Percentiles rank a stretch among this genome's conserved stretches.
These are phyloP conservation scores for Haplographium delicatum DNA, from an alignment of 495 filamentous ascomycete species.

Conservation along the genomic window DNA sequence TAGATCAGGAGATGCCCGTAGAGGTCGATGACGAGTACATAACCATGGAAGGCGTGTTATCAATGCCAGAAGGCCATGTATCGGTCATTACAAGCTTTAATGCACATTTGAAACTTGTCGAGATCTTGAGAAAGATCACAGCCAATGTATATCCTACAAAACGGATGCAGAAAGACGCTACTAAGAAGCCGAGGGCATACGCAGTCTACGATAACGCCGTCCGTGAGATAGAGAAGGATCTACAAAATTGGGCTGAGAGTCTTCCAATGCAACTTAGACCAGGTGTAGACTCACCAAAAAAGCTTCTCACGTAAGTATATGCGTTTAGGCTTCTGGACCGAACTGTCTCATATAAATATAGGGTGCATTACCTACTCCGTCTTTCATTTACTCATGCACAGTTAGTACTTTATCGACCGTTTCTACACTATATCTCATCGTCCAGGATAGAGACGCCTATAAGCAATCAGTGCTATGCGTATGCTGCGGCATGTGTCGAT, in stretches of 20 bases:
- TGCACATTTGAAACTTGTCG: slow-evolving; percentile 58
- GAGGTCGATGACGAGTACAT: slow-evolving; percentile 69
- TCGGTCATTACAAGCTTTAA: slow-evolving; percentile 60
- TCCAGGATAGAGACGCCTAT: slow-evolving; percentile 33
- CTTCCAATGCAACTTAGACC: slow-evolving; percentile 59
- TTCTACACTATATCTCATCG: slow-evolving; percentile 67
- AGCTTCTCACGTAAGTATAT: slow-evolving; percentile 51
- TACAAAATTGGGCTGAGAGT: slow-evolving; percentile 62
- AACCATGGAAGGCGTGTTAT: slow-evolving; percentile 52
- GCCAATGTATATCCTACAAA: slow-evolving; percentile 71
- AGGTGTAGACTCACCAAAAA: slow-evolving; percentile 53
- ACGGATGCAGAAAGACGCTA: slow-evolving; percentile 42
- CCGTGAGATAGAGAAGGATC: slow-evolving; percentile 65
- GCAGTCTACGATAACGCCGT: slow-evolving; percentile 66
- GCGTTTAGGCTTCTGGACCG: neutral
- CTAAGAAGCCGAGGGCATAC: slow-evolving; percentile 37
- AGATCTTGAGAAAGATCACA: slow-evolving; percentile 63
- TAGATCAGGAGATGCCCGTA: slow-evolving; percentile 66
- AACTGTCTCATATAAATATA: slow-evolving; percentile 31
- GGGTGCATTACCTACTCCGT: slow-evolving; percentile 63
- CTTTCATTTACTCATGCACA: slow-evolving; percentile 69
- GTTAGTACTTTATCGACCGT: slow-evolving; percentile 72
- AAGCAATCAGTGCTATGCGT: slow-evolving; percentile 64
- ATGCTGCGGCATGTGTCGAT: slow-evolving; percentile 53
- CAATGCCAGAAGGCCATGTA: slow-evolving; percentile 54